Evolutionary conservation across 257 asterid species (phyloP).

Genomic region (Lavandula angustifolia): DNA sequence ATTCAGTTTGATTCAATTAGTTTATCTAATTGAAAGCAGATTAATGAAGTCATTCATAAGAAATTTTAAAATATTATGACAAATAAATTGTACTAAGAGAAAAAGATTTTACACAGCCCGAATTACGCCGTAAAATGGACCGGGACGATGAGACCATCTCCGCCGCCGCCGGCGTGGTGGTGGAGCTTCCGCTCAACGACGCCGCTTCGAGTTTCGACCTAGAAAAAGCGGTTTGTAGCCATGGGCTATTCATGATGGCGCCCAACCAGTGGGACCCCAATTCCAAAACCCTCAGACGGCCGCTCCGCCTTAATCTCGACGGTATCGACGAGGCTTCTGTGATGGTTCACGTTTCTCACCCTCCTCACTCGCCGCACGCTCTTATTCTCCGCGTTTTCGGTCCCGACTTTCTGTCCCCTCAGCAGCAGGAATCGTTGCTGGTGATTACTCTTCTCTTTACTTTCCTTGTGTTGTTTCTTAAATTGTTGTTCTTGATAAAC

Average conservation of each 20-base stretch:
- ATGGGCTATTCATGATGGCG: slow-evolving; percentile 92
- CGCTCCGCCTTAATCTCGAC: slow-evolving; percentile 63
- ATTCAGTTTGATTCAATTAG: too few relatives aligned
- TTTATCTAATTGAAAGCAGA: too few relatives aligned
- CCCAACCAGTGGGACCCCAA: slow-evolving; percentile 81
- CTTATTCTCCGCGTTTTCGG: slow-evolving; percentile 52
- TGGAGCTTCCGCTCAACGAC: slow-evolving; percentile 60
- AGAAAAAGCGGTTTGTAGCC: slow-evolving; percentile 80
- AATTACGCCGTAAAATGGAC: slow-evolving; percentile 31
- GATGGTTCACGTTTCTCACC: slow-evolving; percentile 57
- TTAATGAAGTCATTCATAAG: too few relatives aligned
- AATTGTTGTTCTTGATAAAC: background rate
- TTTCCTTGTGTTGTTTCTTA: slow-evolving; percentile 14
- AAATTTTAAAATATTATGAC: too few relatives aligned
- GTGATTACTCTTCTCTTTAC: slow-evolving; percentile 30
- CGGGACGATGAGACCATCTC: slow-evolving; percentile 32
- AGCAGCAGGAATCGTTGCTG: slow-evolving; percentile 55
- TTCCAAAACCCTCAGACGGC: slow-evolving; percentile 71
- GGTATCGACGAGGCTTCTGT: slow-evolving; percentile 45
- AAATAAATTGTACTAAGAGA: too few relatives aligned
- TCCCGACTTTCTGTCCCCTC: slow-evolving; percentile 42
- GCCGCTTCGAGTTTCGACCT: slow-evolving; percentile 47
- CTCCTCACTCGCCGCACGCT: slow-evolving; percentile 43
- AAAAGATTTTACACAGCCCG: too few relatives aligned
- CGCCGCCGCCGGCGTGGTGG: slow-evolving; percentile 40